A percentile compares a stretch with the other conserved stretches of the same genome.
phyloP scores from a whole-genome alignment of 169 alveolate genomes.

The Plasmodium chabaudi region DNA sequence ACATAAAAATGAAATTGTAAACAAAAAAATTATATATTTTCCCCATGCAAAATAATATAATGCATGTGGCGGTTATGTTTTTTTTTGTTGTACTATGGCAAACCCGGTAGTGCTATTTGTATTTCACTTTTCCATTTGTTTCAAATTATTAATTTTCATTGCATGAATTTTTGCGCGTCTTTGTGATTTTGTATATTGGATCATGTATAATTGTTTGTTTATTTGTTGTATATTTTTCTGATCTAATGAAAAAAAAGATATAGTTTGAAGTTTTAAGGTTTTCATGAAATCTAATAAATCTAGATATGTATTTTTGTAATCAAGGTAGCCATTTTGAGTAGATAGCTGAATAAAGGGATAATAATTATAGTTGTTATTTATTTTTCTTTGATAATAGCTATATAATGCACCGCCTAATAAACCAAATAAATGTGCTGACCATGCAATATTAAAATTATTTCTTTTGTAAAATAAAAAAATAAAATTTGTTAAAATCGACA shows the following conservation, averaged over 20 bases:
- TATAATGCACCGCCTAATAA: constrained; percentile 82
- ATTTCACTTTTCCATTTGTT: background rate
- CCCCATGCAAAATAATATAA: too few relatives aligned
- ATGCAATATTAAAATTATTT: constrained; percentile 78
- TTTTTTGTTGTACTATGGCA: too few relatives aligned
- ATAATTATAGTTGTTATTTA: constrained; percentile 37
- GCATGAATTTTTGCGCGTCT: constrained; percentile 18
- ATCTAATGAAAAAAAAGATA: constrained; percentile 60
- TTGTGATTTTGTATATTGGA: constrained; percentile 28
- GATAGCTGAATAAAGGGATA: constrained; percentile 72
- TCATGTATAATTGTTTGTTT: constrained; percentile 33
- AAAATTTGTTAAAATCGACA: constrained; percentile 81
- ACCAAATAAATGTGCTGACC: constrained; percentile 89
- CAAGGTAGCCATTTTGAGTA: constrained; percentile 64
- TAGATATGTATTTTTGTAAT: constrained; percentile 52
- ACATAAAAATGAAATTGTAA: too few relatives aligned
- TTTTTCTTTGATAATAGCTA: constrained; percentile 78
- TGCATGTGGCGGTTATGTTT: too few relatives aligned
- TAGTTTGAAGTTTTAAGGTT: constrained; percentile 30
- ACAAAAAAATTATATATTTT: too few relatives aligned
- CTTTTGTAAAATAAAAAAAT: constrained; percentile 78
- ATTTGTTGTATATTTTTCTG: constrained; percentile 9
- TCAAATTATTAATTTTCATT: constrained; percentile 56
- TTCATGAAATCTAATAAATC: constrained; percentile 51
- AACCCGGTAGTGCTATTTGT: too few relatives aligned